Base-by-base conservation (phyloP, 495 filamentous ascomycete genomes). In the Hypoxylon lienhwacheense region DNA sequence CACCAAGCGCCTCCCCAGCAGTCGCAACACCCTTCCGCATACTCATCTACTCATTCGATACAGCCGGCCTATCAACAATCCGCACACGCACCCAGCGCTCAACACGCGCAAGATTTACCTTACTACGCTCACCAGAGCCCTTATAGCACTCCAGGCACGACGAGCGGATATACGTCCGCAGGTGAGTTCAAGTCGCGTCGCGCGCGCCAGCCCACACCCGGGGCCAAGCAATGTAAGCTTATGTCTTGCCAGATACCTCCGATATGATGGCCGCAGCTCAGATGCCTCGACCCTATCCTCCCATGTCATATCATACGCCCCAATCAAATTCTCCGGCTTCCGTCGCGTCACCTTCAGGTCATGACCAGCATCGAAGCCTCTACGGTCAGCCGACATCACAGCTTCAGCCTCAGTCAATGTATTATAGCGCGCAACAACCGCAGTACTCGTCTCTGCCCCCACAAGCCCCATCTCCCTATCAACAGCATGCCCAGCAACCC, bases 321-420 rank as follows among this genome's bases (percentile, higher is more conserved):
- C 90, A 96, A 74, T 96, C 91, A 19, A 95, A 90, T 70, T 96
- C 93, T 16, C 93, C 93, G 26, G 88, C 89, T n/a, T 96, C 93
- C 48, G 91, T 97, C 53, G 87, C 91, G 46, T 97, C 93, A 12
- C 86, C 88, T 4, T 90, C 92, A 37, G 79, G 81, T 16, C 90
- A 95, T 63, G 93, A 98, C 59, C 91, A 90, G 55, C 89, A 92
- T 74, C 79, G 93, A 55, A 83, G 79, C 55, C 77, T 97, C 55
- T 97, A 96, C 69, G 84, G 81, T 11, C 89, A 90, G 55, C 88
- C 89, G 26, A 74, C 88, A 0, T 84, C 87, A 57, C 88, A 89
- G 73, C 73, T 89, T 54, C 83, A 83, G 37, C 85, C 89, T 49
- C 92, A 95, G 73, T 71, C 73, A 7, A 79, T 82, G 73, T 82